Evolutionary conservation across 2,329 filamentous ascomycete species (phyloP).

Genomic region (Pseudofabraea citricarpa): DNA sequence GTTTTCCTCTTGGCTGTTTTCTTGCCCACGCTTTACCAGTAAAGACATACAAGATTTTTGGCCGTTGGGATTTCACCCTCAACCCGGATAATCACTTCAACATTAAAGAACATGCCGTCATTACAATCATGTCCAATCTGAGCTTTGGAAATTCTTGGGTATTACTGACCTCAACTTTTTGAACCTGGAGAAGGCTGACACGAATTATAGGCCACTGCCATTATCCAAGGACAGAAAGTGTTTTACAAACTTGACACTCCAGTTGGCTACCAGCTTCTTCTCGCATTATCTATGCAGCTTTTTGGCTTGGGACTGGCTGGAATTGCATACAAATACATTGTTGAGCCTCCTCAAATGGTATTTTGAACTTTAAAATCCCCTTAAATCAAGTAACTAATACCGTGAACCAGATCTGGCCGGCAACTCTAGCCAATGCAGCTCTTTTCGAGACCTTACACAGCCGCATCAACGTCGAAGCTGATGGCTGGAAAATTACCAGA

Average conservation of each 20-base stretch:
- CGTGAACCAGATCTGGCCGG: conserved; percentile 18
- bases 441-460: conserved; percentile 50
- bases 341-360: conserved; percentile 2
- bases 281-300: neutral
- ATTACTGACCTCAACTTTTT: conserved; percentile 30
- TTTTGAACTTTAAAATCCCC: neutral
- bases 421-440: conserved; percentile 12
- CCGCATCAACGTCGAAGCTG: conserved; percentile 43
- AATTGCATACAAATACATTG: conserved; percentile 2
- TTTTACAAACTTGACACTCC: conserved; percentile 33
- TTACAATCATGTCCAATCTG: conserved; percentile 54
- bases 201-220: conserved; percentile 1
- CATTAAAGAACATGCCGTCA: conserved; percentile 61
- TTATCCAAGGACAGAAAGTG: conserved; percentile 15
- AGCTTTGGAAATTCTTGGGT: conserved; percentile 33
- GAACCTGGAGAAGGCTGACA: neutral
- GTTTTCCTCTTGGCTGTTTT: conserved; percentile 42
- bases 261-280: neutral
- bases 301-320: conserved; percentile 2
- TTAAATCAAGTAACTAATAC: conserved; percentile 38
- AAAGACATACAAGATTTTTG: conserved; percentile 35
- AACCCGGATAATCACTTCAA: conserved; percentile 60
- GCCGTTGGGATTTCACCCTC: conserved; percentile 42
- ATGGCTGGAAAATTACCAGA: conserved; percentile 45
- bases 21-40: conserved; percentile 39